Evolutionary conservation across 345 rosid genomes (phyloP).

Genomic region (Alliaria petiolata): DNA sequence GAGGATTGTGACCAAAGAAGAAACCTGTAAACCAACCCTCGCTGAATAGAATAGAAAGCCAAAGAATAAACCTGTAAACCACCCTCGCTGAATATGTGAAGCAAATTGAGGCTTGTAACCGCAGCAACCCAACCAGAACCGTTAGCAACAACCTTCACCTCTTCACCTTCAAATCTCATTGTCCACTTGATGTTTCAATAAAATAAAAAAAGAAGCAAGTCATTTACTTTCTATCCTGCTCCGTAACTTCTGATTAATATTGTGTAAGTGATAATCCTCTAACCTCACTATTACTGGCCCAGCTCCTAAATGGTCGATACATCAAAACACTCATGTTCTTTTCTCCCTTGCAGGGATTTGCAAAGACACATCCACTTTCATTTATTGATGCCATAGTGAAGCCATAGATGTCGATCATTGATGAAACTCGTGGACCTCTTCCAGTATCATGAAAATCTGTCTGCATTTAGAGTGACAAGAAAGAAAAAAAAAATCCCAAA

Average conservation of each 20-base stretch:
- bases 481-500: background rate
- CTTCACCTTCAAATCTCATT: constrained; percentile 97
- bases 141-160: constrained; percentile 83
- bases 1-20: no score
- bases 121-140: constrained; percentile 96
- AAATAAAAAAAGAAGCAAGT: constrained; percentile 24
- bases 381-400: constrained; percentile 91
- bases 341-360: constrained; percentile 90
- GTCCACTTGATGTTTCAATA: constrained; percentile 69
- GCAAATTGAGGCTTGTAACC: constrained; percentile 80
- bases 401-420: constrained; percentile 95
- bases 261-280: constrained; percentile 13
- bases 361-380: constrained; percentile 89
- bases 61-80: constrained; percentile 79
- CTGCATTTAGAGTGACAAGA: constrained; percentile 39
- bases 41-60: constrained; percentile 1
- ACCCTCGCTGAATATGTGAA: constrained; percentile 82
- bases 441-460: constrained; percentile 97
- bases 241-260: background rate
- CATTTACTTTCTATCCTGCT: background rate
- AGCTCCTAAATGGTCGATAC: constrained; percentile 86
- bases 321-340: constrained; percentile 90
- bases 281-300: constrained; percentile 96
- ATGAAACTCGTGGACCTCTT: constrained; percentile 84
- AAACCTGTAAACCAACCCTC: no score